Evolutionary conservation across 2,329 filamentous ascomycete genomes (phyloP).

Genomic region (Curvularia hawaiiensis): DNA sequence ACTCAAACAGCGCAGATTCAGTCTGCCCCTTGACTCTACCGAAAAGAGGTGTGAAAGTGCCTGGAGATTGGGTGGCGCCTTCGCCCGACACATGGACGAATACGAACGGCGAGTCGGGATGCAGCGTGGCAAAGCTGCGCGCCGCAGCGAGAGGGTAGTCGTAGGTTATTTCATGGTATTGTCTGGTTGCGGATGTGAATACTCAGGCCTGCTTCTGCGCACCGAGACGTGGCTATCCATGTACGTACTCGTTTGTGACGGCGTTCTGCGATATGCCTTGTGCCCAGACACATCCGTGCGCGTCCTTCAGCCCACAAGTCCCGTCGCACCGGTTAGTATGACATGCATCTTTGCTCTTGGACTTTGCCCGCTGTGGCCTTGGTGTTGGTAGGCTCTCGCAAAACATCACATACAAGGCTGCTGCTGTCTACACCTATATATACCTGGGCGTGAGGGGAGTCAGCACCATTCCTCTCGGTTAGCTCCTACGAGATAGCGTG

Average conservation of each 20-base stretch:
- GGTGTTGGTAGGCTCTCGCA: neutral
- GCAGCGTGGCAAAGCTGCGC: conserved; percentile 60
- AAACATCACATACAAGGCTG: neutral
- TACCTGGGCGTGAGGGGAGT: neutral
- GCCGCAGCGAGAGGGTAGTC: conserved; percentile 69
- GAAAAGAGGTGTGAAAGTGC: conserved; percentile 62
- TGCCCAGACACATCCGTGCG: conserved; percentile 75
- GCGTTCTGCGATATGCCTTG: conserved; percentile 67
- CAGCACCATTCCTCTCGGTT: neutral
- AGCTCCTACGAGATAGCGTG: neutral
- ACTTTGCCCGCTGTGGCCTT: neutral
- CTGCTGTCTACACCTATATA: neutral
- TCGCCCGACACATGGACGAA: conserved; percentile 74
- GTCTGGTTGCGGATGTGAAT: conserved; percentile 37
- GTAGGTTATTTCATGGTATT: conserved; percentile 72
- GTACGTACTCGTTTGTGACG: conserved; percentile 62
- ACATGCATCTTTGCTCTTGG: conserved; percentile 41
- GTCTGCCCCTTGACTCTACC: conserved; percentile 70
- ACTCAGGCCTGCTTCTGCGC: neutral
- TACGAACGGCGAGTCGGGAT: conserved; percentile 61
- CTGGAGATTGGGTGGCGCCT: conserved; percentile 64
- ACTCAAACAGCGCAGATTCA: conserved; percentile 63
- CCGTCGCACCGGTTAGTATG: conserved; percentile 53
- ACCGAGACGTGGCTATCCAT: neutral
- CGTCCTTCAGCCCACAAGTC: conserved; percentile 61